Conservation (phyloP, 768 basidiomycete species). For the Suillus paluster region DNA sequence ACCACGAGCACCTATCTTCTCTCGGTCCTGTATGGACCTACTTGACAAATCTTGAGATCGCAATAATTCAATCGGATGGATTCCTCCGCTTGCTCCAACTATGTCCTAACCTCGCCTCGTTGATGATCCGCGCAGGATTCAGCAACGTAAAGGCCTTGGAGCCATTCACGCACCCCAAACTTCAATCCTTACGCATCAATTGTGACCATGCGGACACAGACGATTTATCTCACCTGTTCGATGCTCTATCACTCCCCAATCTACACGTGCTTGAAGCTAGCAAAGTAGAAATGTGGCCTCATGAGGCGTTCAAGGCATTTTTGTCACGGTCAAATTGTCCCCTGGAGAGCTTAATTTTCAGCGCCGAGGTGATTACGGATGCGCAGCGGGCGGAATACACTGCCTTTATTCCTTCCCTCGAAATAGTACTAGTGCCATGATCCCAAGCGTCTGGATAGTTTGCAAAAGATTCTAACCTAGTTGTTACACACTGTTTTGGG, state of each 20-base stretch:
- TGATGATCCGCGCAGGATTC: slow-evolving; percentile 8
- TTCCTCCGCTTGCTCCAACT: slow-evolving; percentile 18
- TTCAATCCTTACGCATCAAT: slow-evolving; percentile 17
- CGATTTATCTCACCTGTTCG: slow-evolving; percentile 3
- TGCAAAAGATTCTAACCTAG: no score
- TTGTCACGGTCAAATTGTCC: slow-evolving; percentile 24
- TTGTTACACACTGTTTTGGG: no score
- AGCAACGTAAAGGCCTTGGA: not conserved
- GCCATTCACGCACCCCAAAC: slow-evolving; percentile 14
- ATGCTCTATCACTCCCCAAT: not conserved
- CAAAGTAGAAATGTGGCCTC: slow-evolving; percentile 8
- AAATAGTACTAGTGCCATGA: no score
- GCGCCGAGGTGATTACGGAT: no score
- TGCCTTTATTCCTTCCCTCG: no score
- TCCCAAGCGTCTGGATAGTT: no score
- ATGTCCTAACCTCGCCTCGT: slow-evolving; percentile 25
- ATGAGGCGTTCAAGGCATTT: slow-evolving; percentile 17
- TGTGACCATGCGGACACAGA: slow-evolving; percentile 4
- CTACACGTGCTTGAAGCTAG: not conserved
- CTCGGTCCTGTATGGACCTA: slow-evolving; percentile 19
- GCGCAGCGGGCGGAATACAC: no score
- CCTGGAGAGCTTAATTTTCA: slow-evolving; percentile 22
- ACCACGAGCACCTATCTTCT: slow-evolving; percentile 9
- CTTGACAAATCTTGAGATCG: slow-evolving; percentile 19
- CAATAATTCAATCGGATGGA: not conserved